phyloP scores from a whole-genome alignment of 163 green algal species.

The Scenedesmus sp. region DNA sequence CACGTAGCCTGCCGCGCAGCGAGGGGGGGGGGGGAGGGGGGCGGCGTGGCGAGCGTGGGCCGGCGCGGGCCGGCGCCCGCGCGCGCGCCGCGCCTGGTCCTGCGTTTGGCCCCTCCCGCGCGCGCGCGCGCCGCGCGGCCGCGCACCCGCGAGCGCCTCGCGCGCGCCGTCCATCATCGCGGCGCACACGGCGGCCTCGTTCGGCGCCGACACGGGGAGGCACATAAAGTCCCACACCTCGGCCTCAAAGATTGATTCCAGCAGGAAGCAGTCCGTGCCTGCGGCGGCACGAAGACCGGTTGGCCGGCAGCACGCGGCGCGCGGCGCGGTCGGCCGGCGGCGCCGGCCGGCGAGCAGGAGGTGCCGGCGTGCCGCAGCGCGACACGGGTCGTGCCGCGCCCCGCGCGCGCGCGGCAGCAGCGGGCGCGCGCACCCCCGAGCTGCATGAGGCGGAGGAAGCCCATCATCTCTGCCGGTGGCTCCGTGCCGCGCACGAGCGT shows the following conservation, averaged over 20 bases:
- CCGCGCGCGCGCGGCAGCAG: no score
- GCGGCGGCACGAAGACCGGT: neutral
- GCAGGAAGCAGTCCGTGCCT: conserved; percentile 84
- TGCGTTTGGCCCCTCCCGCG: no score
- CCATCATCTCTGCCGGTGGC: conserved; percentile 68
- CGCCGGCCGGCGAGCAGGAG: neutral
- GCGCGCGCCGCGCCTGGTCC: no score
- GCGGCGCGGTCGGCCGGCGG: no score
- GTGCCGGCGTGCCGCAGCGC: no score
- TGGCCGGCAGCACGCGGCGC: no score
- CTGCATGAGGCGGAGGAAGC: conserved; percentile 83
- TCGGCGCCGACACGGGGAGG: conserved; percentile 73
- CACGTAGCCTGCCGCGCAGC: no score
- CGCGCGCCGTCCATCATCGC: conserved; percentile 66
- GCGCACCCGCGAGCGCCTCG: conserved; percentile 61
- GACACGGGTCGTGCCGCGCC: no score
- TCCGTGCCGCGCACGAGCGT: conserved; percentile 53
- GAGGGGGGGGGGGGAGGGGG: no score
- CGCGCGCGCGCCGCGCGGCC: no score
- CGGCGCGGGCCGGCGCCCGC: no score
- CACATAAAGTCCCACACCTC: conserved; percentile 84
- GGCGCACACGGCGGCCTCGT: conserved; percentile 79
- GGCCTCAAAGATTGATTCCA: conserved; percentile 87
- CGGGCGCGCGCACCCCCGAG: conserved; percentile 56
- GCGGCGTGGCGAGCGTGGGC: no score